phyloP scores from a whole-genome alignment of 306 rosid genomes.

The Prunus mongolica region DNA sequence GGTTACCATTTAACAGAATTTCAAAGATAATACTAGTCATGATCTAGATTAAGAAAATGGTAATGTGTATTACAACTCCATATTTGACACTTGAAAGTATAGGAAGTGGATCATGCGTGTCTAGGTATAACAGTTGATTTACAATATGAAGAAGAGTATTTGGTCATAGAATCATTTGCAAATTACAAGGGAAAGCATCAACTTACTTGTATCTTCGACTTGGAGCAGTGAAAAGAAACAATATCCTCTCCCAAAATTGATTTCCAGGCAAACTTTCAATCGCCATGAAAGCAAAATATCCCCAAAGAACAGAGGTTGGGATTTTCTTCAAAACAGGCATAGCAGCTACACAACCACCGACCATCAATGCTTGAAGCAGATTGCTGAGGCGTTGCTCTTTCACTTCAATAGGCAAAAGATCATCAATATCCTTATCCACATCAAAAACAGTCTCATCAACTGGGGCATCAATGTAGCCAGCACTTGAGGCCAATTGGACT shows the following conservation, averaged over 20 bases:
- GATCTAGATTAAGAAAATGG: conserved; percentile 3
- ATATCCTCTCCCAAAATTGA: conserved; percentile 94
- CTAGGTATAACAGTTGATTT: not conserved
- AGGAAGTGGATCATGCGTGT: too few relatives aligned
- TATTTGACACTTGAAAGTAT: too few relatives aligned
- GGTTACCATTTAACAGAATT: not conserved
- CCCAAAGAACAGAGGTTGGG: conserved; percentile 97
- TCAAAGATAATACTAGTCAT: not conserved
- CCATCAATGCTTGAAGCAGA: conserved; percentile 81
- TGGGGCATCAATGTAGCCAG: conserved; percentile 88
- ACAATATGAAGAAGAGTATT: not conserved
- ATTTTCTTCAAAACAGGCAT: conserved; percentile 93
- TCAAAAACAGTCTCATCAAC: conserved; percentile 80
- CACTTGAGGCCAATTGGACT: conserved; percentile 59
- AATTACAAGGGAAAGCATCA: conserved; percentile 3
- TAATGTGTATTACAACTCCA: not conserved
- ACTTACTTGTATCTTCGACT: conserved; percentile 90
- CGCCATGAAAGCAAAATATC: conserved; percentile 98
- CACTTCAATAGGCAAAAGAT: conserved; percentile 87
- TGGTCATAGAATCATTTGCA: conserved; percentile 3
- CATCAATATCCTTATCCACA: conserved; percentile 83
- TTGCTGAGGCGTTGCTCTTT: conserved; percentile 96
- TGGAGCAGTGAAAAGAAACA: conserved; percentile 89
- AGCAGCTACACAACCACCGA: conserved; percentile 78
- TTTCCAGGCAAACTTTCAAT: conserved; percentile 98